phyloP scores from a whole-genome alignment of 768 basidiomycete species.

The Holtermanniella nyarrowii region DNA sequence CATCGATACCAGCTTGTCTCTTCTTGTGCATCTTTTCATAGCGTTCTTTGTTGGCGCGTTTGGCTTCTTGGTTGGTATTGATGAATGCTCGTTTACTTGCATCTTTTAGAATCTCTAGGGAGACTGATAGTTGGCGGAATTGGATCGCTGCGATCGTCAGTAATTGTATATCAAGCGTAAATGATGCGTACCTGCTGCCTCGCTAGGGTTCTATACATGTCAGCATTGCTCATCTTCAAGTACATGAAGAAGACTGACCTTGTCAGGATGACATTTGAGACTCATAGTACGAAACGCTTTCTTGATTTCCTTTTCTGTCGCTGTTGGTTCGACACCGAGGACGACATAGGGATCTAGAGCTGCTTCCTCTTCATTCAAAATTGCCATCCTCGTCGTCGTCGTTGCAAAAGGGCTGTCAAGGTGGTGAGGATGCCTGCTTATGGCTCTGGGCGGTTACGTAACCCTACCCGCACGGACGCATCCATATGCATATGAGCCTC shows the following conservation, averaged over 20 bases:
- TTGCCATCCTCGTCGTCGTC: slow-evolving; percentile 15
- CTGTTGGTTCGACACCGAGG: slow-evolving; percentile 16
- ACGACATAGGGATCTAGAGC: slow-evolving; percentile 30
- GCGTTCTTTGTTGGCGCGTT: slow-evolving; percentile 24
- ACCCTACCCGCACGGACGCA: no score
- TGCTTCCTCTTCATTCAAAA: slow-evolving; percentile 33
- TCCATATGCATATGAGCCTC: no score
- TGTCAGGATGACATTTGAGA: slow-evolving; percentile 38
- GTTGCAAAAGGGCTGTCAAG: not conserved
- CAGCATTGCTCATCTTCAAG: no score
- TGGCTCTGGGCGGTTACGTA: no score
- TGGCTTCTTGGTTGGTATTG: slow-evolving; percentile 25
- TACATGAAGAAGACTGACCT: no score
- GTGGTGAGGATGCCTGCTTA: no score
- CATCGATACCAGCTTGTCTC: slow-evolving; percentile 34
- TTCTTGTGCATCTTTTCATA: slow-evolving; percentile 34
- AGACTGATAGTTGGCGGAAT: slow-evolving; percentile 31
- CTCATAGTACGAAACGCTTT: slow-evolving; percentile 28
- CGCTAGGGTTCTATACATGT: slow-evolving; percentile 10
- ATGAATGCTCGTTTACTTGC: slow-evolving; percentile 28
- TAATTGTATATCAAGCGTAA: not conserved
- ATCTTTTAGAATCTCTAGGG: slow-evolving; percentile 28
- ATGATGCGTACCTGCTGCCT: slow-evolving; percentile 17
- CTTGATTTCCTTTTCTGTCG: slow-evolving; percentile 33
- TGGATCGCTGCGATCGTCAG: slow-evolving; percentile 14